A percentile compares a stretch with the other conserved stretches of the same genome.
Evolutionary conservation across 441 rosid species (phyloP).

Genomic region (Erysimum cheiri): DNA sequence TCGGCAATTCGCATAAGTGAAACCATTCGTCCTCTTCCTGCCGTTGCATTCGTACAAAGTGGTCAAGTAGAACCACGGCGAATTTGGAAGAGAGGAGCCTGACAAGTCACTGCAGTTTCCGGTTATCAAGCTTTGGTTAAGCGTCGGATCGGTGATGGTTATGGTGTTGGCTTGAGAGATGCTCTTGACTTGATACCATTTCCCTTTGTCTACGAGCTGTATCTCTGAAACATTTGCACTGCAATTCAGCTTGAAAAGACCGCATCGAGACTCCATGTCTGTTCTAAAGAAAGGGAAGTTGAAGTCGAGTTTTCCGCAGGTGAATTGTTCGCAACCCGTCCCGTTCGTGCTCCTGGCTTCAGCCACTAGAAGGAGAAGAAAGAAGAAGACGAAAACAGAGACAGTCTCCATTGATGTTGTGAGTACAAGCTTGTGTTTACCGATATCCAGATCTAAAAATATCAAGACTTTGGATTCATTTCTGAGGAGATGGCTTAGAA

Average conservation of each 20-base stretch:
- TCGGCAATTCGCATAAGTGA: slow-evolving; percentile 23
- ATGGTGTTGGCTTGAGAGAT: slow-evolving; percentile 47
- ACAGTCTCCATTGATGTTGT: slow-evolving; percentile 32
- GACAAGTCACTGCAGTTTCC: slow-evolving; percentile 37
- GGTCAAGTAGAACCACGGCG: slow-evolving; percentile 32
- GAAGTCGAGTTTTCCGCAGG: slow-evolving; percentile 43
- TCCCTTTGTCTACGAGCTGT: slow-evolving; percentile 38
- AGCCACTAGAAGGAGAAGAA: slow-evolving; percentile 18
- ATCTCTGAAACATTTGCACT: slow-evolving; percentile 22
- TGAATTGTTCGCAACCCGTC: not conserved
- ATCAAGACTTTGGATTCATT: slow-evolving; percentile 28
- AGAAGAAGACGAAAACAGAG: slow-evolving; percentile 35
- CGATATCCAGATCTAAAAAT: slow-evolving; percentile 24
- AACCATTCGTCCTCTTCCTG: not conserved
- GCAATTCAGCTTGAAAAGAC: slow-evolving; percentile 45
- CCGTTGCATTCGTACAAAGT: slow-evolving; percentile 44
- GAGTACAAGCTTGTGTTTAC: slow-evolving; percentile 25
- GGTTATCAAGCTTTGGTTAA: slow-evolving; percentile 18
- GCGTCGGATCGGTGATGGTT: slow-evolving; percentile 39
- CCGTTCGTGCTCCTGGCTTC: not conserved
- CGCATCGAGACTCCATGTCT: slow-evolving; percentile 34
- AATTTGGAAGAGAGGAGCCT: slow-evolving; percentile 40
- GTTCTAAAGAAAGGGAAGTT: slow-evolving; percentile 43
- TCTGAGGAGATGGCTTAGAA: slow-evolving; percentile 1
- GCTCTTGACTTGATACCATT: slow-evolving; percentile 34